Percentiles rank a stretch among this genome's conserved stretches.
Evolutionary conservation across 768 basidiomycete genomes (phyloP).

Genomic region (Fomitopsis pulvina): DNA sequence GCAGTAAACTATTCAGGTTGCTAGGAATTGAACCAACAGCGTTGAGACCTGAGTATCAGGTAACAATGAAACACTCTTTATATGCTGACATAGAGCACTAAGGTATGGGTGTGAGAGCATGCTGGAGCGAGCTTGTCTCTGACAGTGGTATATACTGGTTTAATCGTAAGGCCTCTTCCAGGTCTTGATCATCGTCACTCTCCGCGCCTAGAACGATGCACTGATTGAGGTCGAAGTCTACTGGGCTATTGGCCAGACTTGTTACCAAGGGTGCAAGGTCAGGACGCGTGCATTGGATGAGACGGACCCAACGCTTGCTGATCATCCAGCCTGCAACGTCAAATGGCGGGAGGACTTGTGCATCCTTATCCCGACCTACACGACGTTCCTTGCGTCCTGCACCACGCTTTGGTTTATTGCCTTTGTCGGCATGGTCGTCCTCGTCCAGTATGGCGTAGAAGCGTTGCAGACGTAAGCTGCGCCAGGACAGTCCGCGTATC

Average conservation of each 20-base stretch:
- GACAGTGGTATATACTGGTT: slow-evolving; percentile 11
- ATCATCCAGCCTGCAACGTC: slow-evolving; percentile 73
- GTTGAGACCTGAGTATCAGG: no score
- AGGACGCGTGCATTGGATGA: slow-evolving; percentile 34
- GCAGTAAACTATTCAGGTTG: no score
- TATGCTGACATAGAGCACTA: neutral
- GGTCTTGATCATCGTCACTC: slow-evolving; percentile 34
- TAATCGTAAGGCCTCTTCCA: neutral
- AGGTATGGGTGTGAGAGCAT: slow-evolving; percentile 19
- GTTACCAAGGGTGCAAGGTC: slow-evolving; percentile 40
- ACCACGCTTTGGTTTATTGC: slow-evolving; percentile 47
- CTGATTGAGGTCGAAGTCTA: slow-evolving; percentile 43
- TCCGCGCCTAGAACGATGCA: slow-evolving; percentile 50
- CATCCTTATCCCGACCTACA: slow-evolving; percentile 50
- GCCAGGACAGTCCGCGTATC: slow-evolving; percentile 59
- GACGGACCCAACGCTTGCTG: slow-evolving; percentile 55
- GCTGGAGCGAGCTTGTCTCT: slow-evolving; percentile 22
- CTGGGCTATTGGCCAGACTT: slow-evolving; percentile 39
- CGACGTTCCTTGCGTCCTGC: slow-evolving; percentile 48
- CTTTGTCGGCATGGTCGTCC: slow-evolving; percentile 40
- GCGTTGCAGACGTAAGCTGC: slow-evolving; percentile 54
- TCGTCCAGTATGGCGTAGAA: slow-evolving; percentile 60
- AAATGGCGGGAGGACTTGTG: slow-evolving; percentile 50
- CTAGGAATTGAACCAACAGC: no score
- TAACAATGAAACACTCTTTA: neutral